Evolutionary conservation across 441 rosid genomes (phyloP), one percentile per base, ranked within the genome.

Genomic region (Pelargonium myrrhifolium): DNA sequence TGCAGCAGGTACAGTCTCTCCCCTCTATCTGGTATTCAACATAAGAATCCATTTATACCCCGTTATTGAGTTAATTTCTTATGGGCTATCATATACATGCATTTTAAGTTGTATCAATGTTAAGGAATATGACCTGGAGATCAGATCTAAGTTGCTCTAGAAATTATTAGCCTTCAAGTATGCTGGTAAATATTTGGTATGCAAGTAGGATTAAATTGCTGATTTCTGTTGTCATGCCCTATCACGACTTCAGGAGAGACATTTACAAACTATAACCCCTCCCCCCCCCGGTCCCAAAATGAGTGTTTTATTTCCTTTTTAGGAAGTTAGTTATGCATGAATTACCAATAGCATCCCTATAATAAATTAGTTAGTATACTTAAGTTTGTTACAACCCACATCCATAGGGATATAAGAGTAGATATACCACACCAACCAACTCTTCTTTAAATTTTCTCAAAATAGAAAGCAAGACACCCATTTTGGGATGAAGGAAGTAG

Each of bases 1-100:
- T 91, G 77, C 97, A 91, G 71, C 99, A 93, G 97, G 95, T 93
- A 76, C 45, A 62, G 56, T 60, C 14, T 64, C 24, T 59, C 65
- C 39, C 21, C 0, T 68, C 67, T 10, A 37, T 39, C 5, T 0
- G 12, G 6, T 66, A 40, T 64, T 28, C 6, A 24, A 51, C 21
- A 20, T n/a, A 59, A 18, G 56, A 59, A 55, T 56, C 18, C 22
- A 8, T 47, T 8, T 55, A 0, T 65, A 8, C 11, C 28, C 7
- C 58, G 43, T 45, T 39, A 59, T 9, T 67, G 9, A 5, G 64
- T 64, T 72, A 39, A 17, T 62, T 56, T 59, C 53, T 69, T 22
- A 28, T 26, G 55, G 22, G 40, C 15, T 24, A 42, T 21, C 6
- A 37, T 21, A 18, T 17, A 20, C 37, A 39, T 14, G n/a, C n/a